Evolutionary conservation across 371 early-diverging fungal species (phyloP).

Genomic region (Mucor irregularis): DNA sequence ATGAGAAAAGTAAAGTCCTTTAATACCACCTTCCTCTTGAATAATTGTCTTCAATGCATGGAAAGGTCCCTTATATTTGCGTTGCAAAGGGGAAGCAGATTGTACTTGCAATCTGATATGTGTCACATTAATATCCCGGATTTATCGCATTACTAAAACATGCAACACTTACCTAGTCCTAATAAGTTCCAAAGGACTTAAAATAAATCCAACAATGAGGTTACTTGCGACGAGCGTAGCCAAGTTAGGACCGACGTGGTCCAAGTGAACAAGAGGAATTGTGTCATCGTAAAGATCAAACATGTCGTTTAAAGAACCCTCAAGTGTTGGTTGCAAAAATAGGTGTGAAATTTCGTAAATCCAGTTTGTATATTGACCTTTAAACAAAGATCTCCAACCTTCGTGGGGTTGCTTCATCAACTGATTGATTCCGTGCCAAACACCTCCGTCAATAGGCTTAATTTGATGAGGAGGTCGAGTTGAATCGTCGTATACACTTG

Average conservation of each 20-base stretch:
- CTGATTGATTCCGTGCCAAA: constrained; percentile 56
- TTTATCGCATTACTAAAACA: not conserved
- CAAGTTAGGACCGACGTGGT: constrained; percentile 65
- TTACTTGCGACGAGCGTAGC: constrained; percentile 72
- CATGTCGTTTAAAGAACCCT: constrained; percentile 73
- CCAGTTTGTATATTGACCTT: constrained; percentile 79
- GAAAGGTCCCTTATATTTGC: constrained; percentile 79
- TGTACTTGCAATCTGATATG: constrained; percentile 64
- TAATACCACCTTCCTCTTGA: constrained; percentile 80
- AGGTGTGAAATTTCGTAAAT: constrained; percentile 70
- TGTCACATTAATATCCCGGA: not conserved
- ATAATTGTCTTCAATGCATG: constrained; percentile 76
- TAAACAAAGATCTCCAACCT: constrained; percentile 64
- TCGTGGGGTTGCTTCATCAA: constrained; percentile 65
- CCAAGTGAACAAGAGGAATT: constrained; percentile 71
- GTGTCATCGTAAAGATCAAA: constrained; percentile 81
- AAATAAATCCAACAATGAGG: constrained; percentile 66
- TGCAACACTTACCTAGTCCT: constrained; percentile 58
- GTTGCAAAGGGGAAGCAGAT: constrained; percentile 65
- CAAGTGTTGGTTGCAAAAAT: constrained; percentile 78
- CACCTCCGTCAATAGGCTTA: constrained; percentile 59
- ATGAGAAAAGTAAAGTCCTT: constrained; percentile 67
- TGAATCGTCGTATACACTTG: constrained; percentile 58
- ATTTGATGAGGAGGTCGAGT: constrained; percentile 66
- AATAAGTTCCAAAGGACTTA: constrained; percentile 82